phyloP scores from a whole-genome alignment of 768 basidiomycete species.

The Psilocybe subaeruginosa region DNA sequence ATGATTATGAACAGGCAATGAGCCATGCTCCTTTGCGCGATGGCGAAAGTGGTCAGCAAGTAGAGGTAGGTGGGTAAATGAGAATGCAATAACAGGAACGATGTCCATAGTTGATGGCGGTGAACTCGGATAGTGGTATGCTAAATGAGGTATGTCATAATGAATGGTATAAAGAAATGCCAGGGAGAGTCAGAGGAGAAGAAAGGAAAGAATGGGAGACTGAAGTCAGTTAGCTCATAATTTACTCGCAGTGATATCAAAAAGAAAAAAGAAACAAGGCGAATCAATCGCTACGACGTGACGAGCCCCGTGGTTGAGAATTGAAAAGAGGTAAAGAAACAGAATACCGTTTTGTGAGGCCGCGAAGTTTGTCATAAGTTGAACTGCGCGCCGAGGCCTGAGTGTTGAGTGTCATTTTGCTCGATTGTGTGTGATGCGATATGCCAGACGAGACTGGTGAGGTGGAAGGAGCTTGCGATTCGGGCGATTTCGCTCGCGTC shows the following conservation, averaged over 20 bases:
- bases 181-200: neutral
- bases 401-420: neutral
- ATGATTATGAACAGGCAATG: neutral
- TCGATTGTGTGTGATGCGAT: neutral
- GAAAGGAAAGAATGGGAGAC: neutral
- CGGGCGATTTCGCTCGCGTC: neutral
- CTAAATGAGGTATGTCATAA: conserved; percentile 3
- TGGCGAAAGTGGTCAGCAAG: neutral
- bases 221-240: neutral
- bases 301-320: conserved; percentile 10
- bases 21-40: neutral
- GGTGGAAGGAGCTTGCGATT: neutral
- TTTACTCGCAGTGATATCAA: conserved; percentile 4
- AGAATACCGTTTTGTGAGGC: conserved; percentile 53
- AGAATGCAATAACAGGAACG: neutral
- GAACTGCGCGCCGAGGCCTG: conserved; percentile 16
- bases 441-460: neutral
- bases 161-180: neutral
- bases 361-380: conserved; percentile 43
- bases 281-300: conserved; percentile 19
- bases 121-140: conserved; percentile 1
- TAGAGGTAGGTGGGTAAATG: neutral
- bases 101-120: neutral
- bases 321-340: conserved; percentile 45
- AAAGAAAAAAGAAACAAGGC: conserved; percentile 4